These are phyloP conservation scores for Babesia divergens DNA, from an alignment of 169 alveolate species.

Conservation along the genomic window DNA sequence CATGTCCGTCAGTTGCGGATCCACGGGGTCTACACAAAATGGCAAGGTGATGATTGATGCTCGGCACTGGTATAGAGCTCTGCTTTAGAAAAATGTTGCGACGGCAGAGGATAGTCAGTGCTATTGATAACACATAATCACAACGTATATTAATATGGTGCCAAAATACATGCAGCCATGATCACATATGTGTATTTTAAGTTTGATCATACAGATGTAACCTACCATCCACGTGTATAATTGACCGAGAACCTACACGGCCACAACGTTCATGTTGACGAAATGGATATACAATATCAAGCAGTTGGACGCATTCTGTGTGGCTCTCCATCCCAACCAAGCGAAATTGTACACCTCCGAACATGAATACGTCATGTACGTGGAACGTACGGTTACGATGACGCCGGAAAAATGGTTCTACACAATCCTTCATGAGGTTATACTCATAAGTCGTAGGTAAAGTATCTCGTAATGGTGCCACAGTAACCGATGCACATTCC, in stretches of 20 bases:
- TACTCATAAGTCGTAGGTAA: slow-evolving; percentile 69
- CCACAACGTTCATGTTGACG: slow-evolving; percentile 2
- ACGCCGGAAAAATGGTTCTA: slow-evolving; percentile 65
- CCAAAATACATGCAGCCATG: too few species aligned
- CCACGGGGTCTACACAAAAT: slow-evolving; percentile 45
- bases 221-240: slow-evolving; percentile 8
- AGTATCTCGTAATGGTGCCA: slow-evolving; percentile 72
- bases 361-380: slow-evolving; percentile 65
- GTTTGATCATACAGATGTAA: slow-evolving; percentile 9
- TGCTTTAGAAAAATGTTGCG: too few species aligned
- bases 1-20: slow-evolving; percentile 37
- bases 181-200: background rate
- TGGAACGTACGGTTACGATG: slow-evolving; percentile 51
- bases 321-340: slow-evolving; percentile 56
- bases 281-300: background rate
- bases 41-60: too few species aligned
- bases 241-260: slow-evolving; percentile 18
- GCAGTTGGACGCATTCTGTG: background rate
- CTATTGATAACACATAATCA: too few species aligned
- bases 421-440: slow-evolving; percentile 66
- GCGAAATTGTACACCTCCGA: slow-evolving; percentile 73
- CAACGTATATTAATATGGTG: too few species aligned
- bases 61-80: too few species aligned
- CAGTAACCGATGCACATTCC: slow-evolving; percentile 61
- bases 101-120: too few species aligned